Evolutionary conservation across 805 yeast species (phyloP).

Genomic region (Candida orba): DNA sequence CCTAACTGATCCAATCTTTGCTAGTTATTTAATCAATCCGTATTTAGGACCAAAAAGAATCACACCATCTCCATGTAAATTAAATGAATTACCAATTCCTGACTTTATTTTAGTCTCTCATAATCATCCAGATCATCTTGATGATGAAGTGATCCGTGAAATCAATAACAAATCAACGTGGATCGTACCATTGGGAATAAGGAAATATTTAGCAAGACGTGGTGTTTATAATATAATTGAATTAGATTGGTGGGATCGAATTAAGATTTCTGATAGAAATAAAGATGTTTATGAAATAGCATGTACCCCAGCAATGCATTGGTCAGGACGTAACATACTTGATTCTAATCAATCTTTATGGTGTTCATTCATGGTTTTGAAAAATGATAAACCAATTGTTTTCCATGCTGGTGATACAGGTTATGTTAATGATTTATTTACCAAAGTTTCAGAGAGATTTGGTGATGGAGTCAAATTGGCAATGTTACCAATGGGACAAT

Average conservation of each 20-base stretch:
- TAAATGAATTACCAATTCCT: constrained; percentile 58
- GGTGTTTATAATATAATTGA: constrained; percentile 64
- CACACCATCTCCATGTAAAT: constrained; percentile 63
- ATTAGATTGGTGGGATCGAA: constrained; percentile 89
- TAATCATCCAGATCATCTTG: constrained; percentile 94
- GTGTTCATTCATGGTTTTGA: constrained; percentile 76
- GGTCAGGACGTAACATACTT: constrained; percentile 82
- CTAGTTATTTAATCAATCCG: constrained; percentile 53
- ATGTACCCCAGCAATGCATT: constrained; percentile 93
- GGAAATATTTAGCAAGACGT: constrained; percentile 45
- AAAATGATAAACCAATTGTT: constrained; percentile 61
- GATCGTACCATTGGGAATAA: constrained; percentile 84
- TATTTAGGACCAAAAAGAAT: constrained; percentile 78
- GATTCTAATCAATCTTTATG: constrained; percentile 81
- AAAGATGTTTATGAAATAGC: constrained; percentile 63
- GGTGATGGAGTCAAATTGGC: constrained; percentile 58
- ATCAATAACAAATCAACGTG: constrained; percentile 63
- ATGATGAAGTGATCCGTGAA: constrained; percentile 43
- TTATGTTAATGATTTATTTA: constrained; percentile 66
- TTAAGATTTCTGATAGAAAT: constrained; percentile 28
- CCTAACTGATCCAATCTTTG: constrained; percentile 80
- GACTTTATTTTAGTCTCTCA: constrained; percentile 79
- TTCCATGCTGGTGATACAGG: constrained; percentile 97
- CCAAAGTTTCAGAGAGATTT: constrained; percentile 52
- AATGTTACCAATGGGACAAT: constrained; percentile 89